These are phyloP conservation scores for Arachnopeziza araneosa DNA, from an alignment of 2,329 filamentous ascomycete species.

Conservation along the genomic window DNA sequence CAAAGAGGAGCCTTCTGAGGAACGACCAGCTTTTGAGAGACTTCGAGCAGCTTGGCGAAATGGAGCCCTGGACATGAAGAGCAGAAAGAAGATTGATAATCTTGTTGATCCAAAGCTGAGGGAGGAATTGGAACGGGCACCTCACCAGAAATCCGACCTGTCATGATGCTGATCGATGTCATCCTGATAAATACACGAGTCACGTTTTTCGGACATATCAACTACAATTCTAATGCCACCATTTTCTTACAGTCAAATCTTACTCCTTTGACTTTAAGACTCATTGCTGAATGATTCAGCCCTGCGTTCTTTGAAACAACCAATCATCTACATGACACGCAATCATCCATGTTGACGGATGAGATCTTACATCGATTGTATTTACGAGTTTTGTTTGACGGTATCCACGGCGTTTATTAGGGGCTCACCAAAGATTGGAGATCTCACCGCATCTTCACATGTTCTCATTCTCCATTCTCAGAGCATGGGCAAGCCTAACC, in stretches of 20 bases:
- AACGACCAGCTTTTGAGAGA: slow-evolving; percentile 43
- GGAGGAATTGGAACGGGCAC: slow-evolving; percentile 42
- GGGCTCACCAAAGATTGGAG: slow-evolving; percentile 29
- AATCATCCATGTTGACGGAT: slow-evolving; percentile 17
- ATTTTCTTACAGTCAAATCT: background rate
- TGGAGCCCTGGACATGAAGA: slow-evolving; percentile 48
- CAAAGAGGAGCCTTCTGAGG: slow-evolving; percentile 29
- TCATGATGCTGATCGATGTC: slow-evolving; percentile 16
- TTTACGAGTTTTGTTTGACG: slow-evolving; percentile 23
- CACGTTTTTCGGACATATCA: slow-evolving; percentile 4
- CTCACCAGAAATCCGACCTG: slow-evolving; percentile 19
- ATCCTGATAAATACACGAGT: slow-evolving; percentile 1
- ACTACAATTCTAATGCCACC: background rate
- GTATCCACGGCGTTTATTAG: slow-evolving; percentile 30
- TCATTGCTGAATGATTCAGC: background rate
- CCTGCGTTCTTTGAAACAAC: slow-evolving; percentile 3
- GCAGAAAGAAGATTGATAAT: slow-evolving; percentile 49
- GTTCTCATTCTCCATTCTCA: slow-evolving; percentile 13
- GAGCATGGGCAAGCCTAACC: slow-evolving; percentile 22
- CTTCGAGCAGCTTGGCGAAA: slow-evolving; percentile 48
- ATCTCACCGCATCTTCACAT: slow-evolving; percentile 22
- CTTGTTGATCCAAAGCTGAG: slow-evolving; percentile 46
- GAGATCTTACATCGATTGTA: slow-evolving; percentile 16
- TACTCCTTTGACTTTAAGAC: background rate
- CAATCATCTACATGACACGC: slow-evolving; percentile 11